A percentile compares a stretch with the other conserved stretches of the same genome.
Conservation (phyloP, 345 rosid genomes). For the Rhizophora apiculata region DNA sequence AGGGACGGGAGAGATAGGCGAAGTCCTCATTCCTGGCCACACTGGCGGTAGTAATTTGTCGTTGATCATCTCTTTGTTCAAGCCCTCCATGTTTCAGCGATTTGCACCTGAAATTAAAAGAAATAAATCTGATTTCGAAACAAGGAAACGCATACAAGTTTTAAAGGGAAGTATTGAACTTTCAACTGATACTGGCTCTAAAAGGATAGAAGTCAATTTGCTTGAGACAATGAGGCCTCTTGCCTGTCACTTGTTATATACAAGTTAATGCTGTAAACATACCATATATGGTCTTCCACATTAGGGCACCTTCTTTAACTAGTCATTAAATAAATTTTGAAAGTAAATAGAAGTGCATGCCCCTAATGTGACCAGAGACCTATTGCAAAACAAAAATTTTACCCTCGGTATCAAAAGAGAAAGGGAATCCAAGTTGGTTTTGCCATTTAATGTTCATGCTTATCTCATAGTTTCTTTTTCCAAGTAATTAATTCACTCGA, state of each 20-base stretch:
- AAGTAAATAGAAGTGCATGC: too few species aligned
- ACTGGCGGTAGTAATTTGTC: neutral
- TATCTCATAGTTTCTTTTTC: too few species aligned
- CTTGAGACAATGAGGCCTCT: conserved; percentile 7
- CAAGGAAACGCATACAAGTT: neutral
- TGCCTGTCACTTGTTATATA: conserved; percentile 11
- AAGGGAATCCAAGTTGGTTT: too few species aligned
- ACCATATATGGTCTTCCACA: neutral
- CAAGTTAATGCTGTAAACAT: neutral
- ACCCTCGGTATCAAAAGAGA: too few species aligned
- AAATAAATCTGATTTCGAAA: neutral
- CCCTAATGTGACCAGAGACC: too few species aligned
- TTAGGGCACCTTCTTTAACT: neutral
- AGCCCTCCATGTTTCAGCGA: neutral
- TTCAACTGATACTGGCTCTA: conserved; percentile 10
- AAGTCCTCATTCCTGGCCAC: neutral
- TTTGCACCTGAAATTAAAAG: neutral
- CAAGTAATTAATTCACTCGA: neutral
- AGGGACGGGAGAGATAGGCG: neutral
- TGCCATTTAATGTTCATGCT: too few species aligned
- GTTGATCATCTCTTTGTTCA: neutral
- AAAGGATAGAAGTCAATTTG: neutral
- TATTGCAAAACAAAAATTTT: too few species aligned
- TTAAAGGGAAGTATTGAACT: neutral
- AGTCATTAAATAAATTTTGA: neutral